Evolutionary conservation across 2,329 filamentous ascomycete species (phyloP), one percentile per base, ranked within the genome.

Genomic region (Camptophora hylomeconis): DNA sequence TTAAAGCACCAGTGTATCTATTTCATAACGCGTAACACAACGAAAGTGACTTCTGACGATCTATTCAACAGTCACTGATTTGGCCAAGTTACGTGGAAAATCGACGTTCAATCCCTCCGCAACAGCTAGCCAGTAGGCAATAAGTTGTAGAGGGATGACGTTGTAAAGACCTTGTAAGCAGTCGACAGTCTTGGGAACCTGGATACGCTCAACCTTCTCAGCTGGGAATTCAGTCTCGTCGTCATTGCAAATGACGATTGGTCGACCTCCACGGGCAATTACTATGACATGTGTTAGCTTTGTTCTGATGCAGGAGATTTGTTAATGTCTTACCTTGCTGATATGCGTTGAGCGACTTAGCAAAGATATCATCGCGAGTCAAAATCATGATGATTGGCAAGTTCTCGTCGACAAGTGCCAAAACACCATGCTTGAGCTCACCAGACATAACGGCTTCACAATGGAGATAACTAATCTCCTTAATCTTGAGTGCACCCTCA

Each of bases 381-480:
- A 98, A 69, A 51, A 98, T 95, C 89, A 98, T 98, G 60, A 98
- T 93, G 57, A 98, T 98, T 39, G 89, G 89, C 20, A 98, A 74
- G 61, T 93, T 87, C 71, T 98, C 89, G 50, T 98, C 89, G 36
- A 98, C 89, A 39, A 98, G 71, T 30, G 89, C 89, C 53, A 98
- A 67, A 29, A 98, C 89, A 68, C 89, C 89, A 60, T 98, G 89
- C 74, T 98, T 98, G 49, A 98, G 72, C 65, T 98, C 89, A 60
- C 89, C 89, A 41, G 89, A 95, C 89, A 98, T 98, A 67, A 98
- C 89, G 47, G 89, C 89, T 65, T 98, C 89, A 60, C 89, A 98
- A 62, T 98, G 89, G 36, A 98, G 80, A 61, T 98, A 98, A 11
- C 87, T 95, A 50, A 98, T 98, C 65, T 98, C 89, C 73, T 98